phyloP scores from a whole-genome alignment of 2,329 filamentous ascomycete species.

The Penicillium sp. region DNA sequence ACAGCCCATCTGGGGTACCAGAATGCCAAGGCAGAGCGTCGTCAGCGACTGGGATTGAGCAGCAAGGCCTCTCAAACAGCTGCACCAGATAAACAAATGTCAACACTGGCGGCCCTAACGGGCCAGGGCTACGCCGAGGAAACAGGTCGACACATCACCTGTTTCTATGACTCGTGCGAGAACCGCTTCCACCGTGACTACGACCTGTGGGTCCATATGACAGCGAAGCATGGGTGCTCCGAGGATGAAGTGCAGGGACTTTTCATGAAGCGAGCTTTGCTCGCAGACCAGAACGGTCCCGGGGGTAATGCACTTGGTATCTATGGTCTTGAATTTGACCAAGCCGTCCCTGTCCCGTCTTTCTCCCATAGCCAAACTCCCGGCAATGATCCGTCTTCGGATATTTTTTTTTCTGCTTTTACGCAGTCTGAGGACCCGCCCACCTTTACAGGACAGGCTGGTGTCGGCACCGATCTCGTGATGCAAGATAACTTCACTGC shows the following conservation, averaged over 20 bases:
- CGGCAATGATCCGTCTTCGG: background rate
- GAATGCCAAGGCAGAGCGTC: constrained; percentile 42
- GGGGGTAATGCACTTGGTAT: constrained; percentile 34
- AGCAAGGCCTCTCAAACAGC: constrained; percentile 12
- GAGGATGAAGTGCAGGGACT: constrained; percentile 42
- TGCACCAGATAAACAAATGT: constrained; percentile 20
- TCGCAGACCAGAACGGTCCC: constrained; percentile 29
- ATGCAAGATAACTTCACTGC: constrained; percentile 22
- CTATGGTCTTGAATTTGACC: constrained; percentile 38
- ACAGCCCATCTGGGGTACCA: constrained; percentile 71
- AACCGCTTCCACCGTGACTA: constrained; percentile 57
- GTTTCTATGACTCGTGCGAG: constrained; percentile 51
- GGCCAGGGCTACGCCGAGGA: constrained; percentile 56
- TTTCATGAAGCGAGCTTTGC: constrained; percentile 41
- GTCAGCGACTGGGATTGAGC: constrained; percentile 32
- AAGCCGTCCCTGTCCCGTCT: constrained; percentile 1
- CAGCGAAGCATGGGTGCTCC: constrained; percentile 41
- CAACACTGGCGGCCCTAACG: constrained; percentile 51
- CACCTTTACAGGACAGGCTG: constrained; percentile 3
- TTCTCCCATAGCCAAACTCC: background rate
- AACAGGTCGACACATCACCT: constrained; percentile 50
- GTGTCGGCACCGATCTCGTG: constrained; percentile 22
- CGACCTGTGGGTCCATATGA: constrained; percentile 58
- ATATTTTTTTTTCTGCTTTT: background rate
- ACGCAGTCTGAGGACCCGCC: background rate